Evolutionary conservation across 805 yeast genomes (phyloP), one percentile per base, ranked within the genome.

Genomic region (Yarrowia alimentaria): DNA sequence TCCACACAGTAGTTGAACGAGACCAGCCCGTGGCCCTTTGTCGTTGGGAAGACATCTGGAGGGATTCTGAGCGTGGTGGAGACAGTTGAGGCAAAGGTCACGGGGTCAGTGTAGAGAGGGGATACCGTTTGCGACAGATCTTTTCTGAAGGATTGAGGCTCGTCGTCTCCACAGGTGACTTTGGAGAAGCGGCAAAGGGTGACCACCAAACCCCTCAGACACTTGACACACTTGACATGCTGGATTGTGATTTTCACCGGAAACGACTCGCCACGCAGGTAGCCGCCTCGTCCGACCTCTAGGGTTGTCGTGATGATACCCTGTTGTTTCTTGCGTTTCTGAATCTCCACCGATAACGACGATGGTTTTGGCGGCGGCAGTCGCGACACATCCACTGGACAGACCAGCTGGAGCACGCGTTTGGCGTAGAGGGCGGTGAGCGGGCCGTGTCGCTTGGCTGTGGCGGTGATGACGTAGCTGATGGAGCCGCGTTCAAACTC

Each of bases 401-500:
- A 82, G 4, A 83, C 68, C 10, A 88, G 71, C 37, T 77, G 73
- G 22, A 88, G 69, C 40, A 72, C 64, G 56, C 76, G 78, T 56
- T 83, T 86, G 51, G 86, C 77, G 3, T 55, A 55, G 4, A 53
- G 25, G 7, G 58, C 47, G 1, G 52, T 54, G 6, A 42, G 57
- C 2, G 62, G 56, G 5, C 57, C 59, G 12, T 65, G 58, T 2
- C 61, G 53, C 24, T 56, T 56, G 28, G 61, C 59, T 17, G 57
- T 42, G 2, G 83, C 82, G 40, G 78, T 75, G 35, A 89, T 68
- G 24, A 68, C 66, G 64, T 89, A 89, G 3, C 76, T 64, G 12
- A 89, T 85, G 14, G 86, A 77, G n/a, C 97, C 96, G 59, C 81
- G 80, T 58, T 90, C 96, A 59, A 89, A 89, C 56, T 80, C 81